Conservation (phyloP, 2,329 filamentous ascomycete species). For the Penicillium sp. region DNA sequence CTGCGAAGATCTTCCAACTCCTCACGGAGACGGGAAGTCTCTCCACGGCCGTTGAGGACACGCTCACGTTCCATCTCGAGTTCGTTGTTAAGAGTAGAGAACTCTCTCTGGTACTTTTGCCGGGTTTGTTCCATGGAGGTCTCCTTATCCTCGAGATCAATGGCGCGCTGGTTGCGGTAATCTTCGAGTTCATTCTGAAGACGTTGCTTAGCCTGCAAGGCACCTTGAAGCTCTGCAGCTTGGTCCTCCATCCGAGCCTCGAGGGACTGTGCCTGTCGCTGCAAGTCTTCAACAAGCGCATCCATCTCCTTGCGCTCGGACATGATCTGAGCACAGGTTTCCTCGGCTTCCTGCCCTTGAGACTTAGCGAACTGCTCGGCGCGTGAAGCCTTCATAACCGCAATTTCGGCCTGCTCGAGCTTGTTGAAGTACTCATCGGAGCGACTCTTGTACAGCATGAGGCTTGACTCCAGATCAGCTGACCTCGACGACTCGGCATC, state of each 20-base stretch:
- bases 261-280: constrained; percentile 82
- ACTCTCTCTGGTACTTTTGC: constrained; percentile 95
- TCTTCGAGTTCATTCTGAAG: constrained; percentile 97
- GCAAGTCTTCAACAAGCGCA: constrained; percentile 79
- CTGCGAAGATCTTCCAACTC: constrained; percentile 91
- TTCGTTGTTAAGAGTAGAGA: constrained; percentile 84
- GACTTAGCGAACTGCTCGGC: constrained; percentile 93
- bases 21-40: constrained; percentile 85
- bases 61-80: constrained; percentile 92
- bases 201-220: constrained; percentile 84
- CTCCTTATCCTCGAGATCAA: constrained; percentile 96
- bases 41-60: constrained; percentile 76
- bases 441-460: constrained; percentile 85
- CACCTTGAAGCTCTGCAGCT: constrained; percentile 82
- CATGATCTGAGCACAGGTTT: constrained; percentile 86
- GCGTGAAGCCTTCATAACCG: constrained; percentile 84
- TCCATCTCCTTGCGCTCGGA: constrained; percentile 91
- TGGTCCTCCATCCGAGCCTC: constrained; percentile 91
- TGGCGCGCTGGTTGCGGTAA: constrained; percentile 90
- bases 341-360: constrained; percentile 86
- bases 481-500: constrained; percentile 86
- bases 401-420: constrained; percentile 93
- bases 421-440: constrained; percentile 97
- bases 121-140: constrained; percentile 93
- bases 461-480: constrained; percentile 77